These are phyloP conservation scores for Brassica juncea DNA, from an alignment of 345 rosid species.

Conservation along the genomic window DNA sequence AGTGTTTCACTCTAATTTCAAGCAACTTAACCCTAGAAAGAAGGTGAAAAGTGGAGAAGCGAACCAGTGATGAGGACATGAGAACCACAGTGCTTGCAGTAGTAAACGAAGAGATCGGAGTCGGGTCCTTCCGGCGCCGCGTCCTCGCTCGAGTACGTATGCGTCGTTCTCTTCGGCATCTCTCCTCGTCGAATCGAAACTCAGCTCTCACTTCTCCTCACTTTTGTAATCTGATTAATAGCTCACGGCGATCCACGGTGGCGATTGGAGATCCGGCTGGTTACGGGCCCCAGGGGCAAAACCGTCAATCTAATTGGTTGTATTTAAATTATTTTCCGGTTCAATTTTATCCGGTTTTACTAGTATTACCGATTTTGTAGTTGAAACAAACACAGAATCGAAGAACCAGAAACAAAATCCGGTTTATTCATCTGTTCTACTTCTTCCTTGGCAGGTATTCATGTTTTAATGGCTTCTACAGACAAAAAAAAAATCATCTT, in stretches of 20 bases:
- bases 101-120: slow-evolving; percentile 98
- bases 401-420: neutral
- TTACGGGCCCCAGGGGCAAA: neutral
- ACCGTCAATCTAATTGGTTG: neutral
- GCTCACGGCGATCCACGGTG: slow-evolving; percentile 9
- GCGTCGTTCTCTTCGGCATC: slow-evolving; percentile 99
- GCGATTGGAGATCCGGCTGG: neutral
- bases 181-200: slow-evolving; percentile 21
- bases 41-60: slow-evolving; percentile 30
- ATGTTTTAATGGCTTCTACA: slow-evolving; percentile 30
- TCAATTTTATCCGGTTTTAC: neutral
- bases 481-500: slow-evolving; percentile 13
- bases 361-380: neutral
- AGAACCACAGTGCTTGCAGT: slow-evolving; percentile 96
- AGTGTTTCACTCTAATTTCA: slow-evolving; percentile 4
- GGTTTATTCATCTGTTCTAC: neutral
- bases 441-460: neutral
- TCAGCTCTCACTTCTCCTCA: neutral
- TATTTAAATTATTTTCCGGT: neutral
- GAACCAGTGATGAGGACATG: slow-evolving; percentile 97
- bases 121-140: slow-evolving; percentile 95
- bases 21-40: neutral
- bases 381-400: neutral
- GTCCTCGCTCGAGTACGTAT: slow-evolving; percentile 99
- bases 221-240: neutral